phyloP scores from a whole-genome alignment of 805 yeast species.

The Yamadazyma tumulicola region DNA sequence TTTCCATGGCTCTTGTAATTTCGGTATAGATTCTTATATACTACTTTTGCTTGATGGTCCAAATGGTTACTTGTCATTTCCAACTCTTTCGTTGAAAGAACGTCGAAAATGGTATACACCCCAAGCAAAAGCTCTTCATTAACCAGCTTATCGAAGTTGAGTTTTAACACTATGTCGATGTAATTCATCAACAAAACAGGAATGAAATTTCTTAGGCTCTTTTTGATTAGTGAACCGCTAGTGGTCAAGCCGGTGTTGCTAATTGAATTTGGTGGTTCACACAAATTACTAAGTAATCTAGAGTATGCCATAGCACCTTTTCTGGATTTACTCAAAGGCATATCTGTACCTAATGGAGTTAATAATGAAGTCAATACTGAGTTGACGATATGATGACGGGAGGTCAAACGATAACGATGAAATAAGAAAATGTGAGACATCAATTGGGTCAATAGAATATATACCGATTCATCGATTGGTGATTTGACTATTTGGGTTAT shows the following conservation, averaged over 20 bases:
- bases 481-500: constrained; percentile 21
- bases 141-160: constrained; percentile 43
- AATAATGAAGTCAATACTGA: constrained; percentile 49
- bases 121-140: constrained; percentile 53
- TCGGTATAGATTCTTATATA: constrained; percentile 62
- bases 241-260: constrained; percentile 19
- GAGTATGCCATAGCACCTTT: constrained; percentile 33
- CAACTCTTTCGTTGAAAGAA: constrained; percentile 65
- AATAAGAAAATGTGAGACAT: constrained; percentile 59
- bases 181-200: constrained; percentile 60
- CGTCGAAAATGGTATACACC: constrained; percentile 62
- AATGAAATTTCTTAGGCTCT: constrained; percentile 59
- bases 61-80: constrained; percentile 57
- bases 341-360: constrained; percentile 30
- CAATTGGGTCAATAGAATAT: constrained; percentile 40
- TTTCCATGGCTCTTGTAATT: constrained; percentile 76
- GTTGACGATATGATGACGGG: constrained; percentile 68
- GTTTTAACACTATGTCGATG: constrained; percentile 48
- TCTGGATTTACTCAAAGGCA: constrained; percentile 4
- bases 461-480: constrained; percentile 14
- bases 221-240: constrained; percentile 55
- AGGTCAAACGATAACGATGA: constrained; percentile 67
- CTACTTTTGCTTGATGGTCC: constrained; percentile 66
- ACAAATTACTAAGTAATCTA: constrained; percentile 61
- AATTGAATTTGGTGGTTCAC: constrained; percentile 57